These are phyloP conservation scores for Trichosporon faecale DNA, from an alignment of 1,284 basidiomycete species.

Conservation along the genomic window DNA sequence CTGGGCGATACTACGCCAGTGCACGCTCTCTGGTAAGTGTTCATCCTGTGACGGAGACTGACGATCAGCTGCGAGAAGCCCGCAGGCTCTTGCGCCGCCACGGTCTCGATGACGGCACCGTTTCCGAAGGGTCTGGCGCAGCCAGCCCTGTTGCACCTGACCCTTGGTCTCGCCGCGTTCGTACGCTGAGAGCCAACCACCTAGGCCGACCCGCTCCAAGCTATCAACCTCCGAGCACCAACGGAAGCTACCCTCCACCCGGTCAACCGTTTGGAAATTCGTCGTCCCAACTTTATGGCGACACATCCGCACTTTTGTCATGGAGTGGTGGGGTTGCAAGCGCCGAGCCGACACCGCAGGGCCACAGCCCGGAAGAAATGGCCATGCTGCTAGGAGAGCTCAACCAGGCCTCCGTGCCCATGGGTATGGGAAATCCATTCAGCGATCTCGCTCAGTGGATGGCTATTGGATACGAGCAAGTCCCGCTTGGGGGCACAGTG, in stretches of 20 bases:
- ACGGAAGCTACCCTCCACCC: neutral
- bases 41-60: neutral
- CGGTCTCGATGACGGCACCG: conserved; percentile 17
- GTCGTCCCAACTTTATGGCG: neutral
- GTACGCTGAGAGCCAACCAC: conserved; percentile 11
- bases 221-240: conserved; percentile 9
- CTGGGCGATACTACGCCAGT: conserved; percentile 10
- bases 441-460: conserved; percentile 6
- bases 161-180: conserved; percentile 22
- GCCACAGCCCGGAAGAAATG: conserved; percentile 1
- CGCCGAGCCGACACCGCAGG: neutral
- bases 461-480: neutral
- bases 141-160: conserved; percentile 17
- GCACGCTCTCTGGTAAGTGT: neutral
- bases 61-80: conserved; percentile 22
- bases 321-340: conserved; percentile 1
- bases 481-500: neutral
- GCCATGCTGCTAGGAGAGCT: neutral
- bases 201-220: conserved; percentile 12
- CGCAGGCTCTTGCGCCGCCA: conserved; percentile 25
- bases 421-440: neutral
- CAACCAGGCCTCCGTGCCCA: neutral
- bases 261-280: neutral
- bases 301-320: neutral
- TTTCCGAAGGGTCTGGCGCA: conserved; percentile 19